These are phyloP conservation scores for Symbiodinium natans DNA, from an alignment of 73 alveolate genomes.

Conservation along the genomic window DNA sequence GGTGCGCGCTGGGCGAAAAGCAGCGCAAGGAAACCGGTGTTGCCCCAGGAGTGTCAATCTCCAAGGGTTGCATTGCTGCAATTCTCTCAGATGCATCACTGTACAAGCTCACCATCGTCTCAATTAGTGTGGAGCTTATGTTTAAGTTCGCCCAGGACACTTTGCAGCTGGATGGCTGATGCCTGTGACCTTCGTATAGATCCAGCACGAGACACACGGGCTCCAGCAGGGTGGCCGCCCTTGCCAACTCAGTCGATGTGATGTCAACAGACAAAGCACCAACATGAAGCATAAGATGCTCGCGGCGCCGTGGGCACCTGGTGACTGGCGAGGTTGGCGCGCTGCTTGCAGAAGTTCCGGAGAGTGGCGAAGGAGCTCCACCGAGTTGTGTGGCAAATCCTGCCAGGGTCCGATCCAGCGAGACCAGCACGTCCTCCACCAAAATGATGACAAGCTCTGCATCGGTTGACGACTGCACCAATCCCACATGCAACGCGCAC, in stretches of 20 bases:
- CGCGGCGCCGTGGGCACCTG: neutral
- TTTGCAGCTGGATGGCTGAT: conserved; percentile 69
- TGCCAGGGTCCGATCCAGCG: neutral
- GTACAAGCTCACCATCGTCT: conserved; percentile 71
- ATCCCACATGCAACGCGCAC: conserved; percentile 46
- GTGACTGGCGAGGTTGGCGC: conserved; percentile 42
- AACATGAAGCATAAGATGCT: neutral
- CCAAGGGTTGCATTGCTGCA: conserved; percentile 43
- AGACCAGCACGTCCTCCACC: conserved; percentile 29
- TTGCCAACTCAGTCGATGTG: conserved; percentile 66
- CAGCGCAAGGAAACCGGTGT: conserved; percentile 14
- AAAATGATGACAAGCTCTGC: conserved; percentile 67
- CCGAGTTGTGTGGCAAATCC: neutral
- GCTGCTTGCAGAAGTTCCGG: conserved; percentile 62
- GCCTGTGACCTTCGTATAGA: conserved; percentile 49
- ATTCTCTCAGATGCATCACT: conserved; percentile 24
- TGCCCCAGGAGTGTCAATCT: conserved; percentile 23
- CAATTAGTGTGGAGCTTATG: conserved; percentile 42
- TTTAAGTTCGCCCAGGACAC: conserved; percentile 75
- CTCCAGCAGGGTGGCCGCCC: conserved; percentile 59
- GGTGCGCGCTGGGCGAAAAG: neutral
- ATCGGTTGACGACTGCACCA: conserved; percentile 76
- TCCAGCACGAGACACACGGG: conserved; percentile 43
- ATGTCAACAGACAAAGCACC: conserved; percentile 29
- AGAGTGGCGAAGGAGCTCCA: conserved; percentile 48